Evolutionary conservation across 2,329 filamentous ascomycete genomes (phyloP).

Genomic region (Fusarium tuaranense): DNA sequence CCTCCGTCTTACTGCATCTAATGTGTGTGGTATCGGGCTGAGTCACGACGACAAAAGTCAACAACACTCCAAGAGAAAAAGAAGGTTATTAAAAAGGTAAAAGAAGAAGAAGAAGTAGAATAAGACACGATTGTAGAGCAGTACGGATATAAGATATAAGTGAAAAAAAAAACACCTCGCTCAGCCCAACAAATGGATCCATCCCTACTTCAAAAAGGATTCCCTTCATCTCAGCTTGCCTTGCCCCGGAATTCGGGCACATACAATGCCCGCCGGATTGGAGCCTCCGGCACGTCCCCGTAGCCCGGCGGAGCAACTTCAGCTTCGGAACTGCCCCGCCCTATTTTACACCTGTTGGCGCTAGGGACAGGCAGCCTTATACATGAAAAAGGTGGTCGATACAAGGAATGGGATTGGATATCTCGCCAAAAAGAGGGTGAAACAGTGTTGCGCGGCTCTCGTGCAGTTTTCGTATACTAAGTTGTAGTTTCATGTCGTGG

Average conservation of each 20-base stretch:
- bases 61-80: not conserved
- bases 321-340: not conserved
- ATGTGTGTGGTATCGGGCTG: not conserved
- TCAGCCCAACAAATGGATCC: not conserved
- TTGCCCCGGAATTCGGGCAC: not conserved
- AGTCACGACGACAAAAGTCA: not conserved
- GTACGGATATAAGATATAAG: not conserved
- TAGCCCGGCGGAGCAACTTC: conserved; percentile 8
- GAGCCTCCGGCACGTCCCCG: not conserved
- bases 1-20: conserved; percentile 9
- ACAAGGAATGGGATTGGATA: not conserved
- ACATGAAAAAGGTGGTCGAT: not conserved
- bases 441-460: not conserved
- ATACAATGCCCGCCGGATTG: not conserved
- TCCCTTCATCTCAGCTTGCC: not conserved
- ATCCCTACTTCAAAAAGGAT: not conserved
- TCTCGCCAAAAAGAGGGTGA: not conserved
- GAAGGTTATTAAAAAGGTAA: not conserved
- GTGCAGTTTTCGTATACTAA: not conserved
- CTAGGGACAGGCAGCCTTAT: not conserved
- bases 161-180: not conserved
- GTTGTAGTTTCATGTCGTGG: not conserved
- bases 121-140: not conserved
- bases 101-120: not conserved
- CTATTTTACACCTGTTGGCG: not conserved